phyloP scores from a whole-genome alignment of 2,329 filamentous ascomycete genomes.

The Aurifilum marmelostoma region DNA sequence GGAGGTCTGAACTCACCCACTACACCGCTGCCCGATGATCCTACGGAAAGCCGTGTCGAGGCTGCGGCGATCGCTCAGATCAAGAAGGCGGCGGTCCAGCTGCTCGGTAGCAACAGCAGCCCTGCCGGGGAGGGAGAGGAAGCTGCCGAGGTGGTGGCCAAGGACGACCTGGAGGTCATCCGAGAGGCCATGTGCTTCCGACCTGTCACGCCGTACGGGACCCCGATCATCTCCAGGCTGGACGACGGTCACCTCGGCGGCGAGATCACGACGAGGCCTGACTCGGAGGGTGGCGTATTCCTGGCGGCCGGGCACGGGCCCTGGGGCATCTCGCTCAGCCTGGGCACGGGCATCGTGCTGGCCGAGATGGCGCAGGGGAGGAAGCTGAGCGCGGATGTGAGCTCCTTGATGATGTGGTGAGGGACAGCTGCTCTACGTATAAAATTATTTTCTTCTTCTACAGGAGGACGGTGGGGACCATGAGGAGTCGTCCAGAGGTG shows the following conservation, averaged over 20 bases:
- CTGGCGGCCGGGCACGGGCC: slow-evolving; percentile 74
- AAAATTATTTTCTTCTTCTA: too few relatives aligned
- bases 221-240: slow-evolving; percentile 65
- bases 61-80: slow-evolving; percentile 52
- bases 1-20: slow-evolving; percentile 68
- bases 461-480: neutral
- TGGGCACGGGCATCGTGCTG: slow-evolving; percentile 73
- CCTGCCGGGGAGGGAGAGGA: neutral
- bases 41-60: slow-evolving; percentile 54
- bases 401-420: slow-evolving; percentile 44
- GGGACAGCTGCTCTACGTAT: slow-evolving; percentile 4
- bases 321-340: slow-evolving; percentile 68
- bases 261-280: slow-evolving; percentile 45
- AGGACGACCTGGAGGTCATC: slow-evolving; percentile 62
- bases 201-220: slow-evolving; percentile 66
- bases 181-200: slow-evolving; percentile 73
- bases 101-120: slow-evolving; percentile 45
- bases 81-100: slow-evolving; percentile 49
- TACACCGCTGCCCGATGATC: slow-evolving; percentile 62
- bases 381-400: slow-evolving; percentile 62
- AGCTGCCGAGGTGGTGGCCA: slow-evolving; percentile 35
- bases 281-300: slow-evolving; percentile 65
- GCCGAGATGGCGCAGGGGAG: slow-evolving; percentile 69
- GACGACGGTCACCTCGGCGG: slow-evolving; percentile 58
- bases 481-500: neutral